These are phyloP conservation scores for Aspergillus sp. DNA, from an alignment of 2,329 filamentous ascomycete species.

Conservation along the genomic window DNA sequence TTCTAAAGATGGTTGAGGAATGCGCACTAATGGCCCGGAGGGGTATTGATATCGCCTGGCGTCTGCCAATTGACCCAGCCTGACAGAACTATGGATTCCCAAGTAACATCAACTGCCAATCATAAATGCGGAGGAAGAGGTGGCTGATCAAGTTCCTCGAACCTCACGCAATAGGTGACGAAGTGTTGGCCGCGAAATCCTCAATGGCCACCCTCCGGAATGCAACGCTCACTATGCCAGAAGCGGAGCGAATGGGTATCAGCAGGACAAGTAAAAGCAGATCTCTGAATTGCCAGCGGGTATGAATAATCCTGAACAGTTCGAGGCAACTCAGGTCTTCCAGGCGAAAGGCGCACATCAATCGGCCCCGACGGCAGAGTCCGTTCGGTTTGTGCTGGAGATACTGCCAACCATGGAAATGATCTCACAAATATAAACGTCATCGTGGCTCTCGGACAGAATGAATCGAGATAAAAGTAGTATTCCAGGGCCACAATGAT, in stretches of 20 bases:
- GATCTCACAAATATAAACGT: conserved; percentile 33
- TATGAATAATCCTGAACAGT: conserved; percentile 13
- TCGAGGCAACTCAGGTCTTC: conserved; percentile 1
- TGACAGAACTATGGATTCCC: conserved; percentile 17
- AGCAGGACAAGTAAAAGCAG: conserved; percentile 27
- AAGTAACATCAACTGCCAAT: conserved; percentile 26
- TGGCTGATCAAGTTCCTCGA: conserved; percentile 27
- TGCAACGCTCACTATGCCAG: conserved; percentile 36
- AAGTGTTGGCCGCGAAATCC: conserved; percentile 17
- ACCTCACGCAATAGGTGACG: conserved; percentile 18
- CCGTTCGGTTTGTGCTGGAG: conserved; percentile 3
- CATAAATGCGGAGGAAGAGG: conserved; percentile 10
- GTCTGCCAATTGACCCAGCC: conserved; percentile 22
- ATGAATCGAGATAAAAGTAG: conserved; percentile 17
- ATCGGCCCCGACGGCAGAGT: conserved; percentile 11
- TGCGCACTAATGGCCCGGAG: conserved; percentile 26
- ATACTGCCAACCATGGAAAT: conserved; percentile 1
- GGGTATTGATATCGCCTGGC: conserved; percentile 22
- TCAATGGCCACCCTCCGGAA: conserved; percentile 36
- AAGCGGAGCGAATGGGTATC: conserved; percentile 27
- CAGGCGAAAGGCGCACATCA: conserved; percentile 11
- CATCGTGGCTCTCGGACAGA: conserved; percentile 27
- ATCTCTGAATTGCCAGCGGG: conserved; percentile 11
- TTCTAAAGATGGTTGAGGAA: conserved; percentile 36
- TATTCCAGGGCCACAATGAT: conserved; percentile 7